These are phyloP conservation scores for Diaporthe vaccinii DNA, from an alignment of 2,329 filamentous ascomycete species.

Conservation along the genomic window DNA sequence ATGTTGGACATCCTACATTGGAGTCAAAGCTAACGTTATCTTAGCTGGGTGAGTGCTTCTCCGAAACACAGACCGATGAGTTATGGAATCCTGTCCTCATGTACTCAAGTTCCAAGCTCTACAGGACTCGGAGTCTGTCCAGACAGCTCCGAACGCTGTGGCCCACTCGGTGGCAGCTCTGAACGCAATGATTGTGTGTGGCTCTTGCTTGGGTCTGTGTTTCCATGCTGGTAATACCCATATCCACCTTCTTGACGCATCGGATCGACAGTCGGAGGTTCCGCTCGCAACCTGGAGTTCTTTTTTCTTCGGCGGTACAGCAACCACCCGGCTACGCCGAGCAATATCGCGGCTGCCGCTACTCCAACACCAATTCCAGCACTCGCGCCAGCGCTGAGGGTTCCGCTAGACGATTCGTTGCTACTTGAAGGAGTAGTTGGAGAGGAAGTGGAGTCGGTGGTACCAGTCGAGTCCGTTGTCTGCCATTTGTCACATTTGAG, in stretches of 20 bases:
- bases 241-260: not conserved
- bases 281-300: not conserved
- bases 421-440: not conserved
- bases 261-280: not conserved
- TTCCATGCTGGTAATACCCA: constrained; percentile 1
- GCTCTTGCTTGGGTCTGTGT: not conserved
- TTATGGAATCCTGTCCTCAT: too few relatives aligned
- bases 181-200: constrained; percentile 7
- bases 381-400: not conserved
- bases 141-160: not conserved
- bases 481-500: not conserved
- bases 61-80: not conserved
- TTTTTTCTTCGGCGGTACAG: constrained; percentile 5
- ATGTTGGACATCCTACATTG: too few relatives aligned
- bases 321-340: not conserved
- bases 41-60: too few relatives aligned
- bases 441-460: not conserved
- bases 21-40: not conserved
- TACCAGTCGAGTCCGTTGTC: not conserved
- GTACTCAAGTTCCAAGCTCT: not conserved
- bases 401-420: not conserved
- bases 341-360: constrained; percentile 2
- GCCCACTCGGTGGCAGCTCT: not conserved
- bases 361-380: constrained; percentile 17
- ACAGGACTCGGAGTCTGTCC: not conserved